phyloP scores from a whole-genome alignment of 148 eudicot species.

The Diospyros lotus region DNA sequence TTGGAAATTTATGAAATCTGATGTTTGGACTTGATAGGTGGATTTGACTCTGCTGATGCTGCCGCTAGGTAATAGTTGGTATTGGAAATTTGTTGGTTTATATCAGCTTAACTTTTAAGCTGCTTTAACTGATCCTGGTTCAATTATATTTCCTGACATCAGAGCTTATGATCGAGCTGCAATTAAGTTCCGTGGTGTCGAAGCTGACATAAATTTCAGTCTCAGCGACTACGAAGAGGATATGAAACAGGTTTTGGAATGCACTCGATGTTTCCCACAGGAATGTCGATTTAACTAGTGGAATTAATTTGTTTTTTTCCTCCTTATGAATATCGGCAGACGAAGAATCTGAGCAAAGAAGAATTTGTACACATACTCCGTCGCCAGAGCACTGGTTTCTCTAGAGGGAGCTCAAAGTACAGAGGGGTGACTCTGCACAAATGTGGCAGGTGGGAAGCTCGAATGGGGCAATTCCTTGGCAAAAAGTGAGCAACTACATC shows the following conservation, averaged over 20 bases:
- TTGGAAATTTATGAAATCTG: neutral
- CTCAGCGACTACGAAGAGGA: slow-evolving; percentile 82
- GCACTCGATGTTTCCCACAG: neutral
- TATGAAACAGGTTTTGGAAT: slow-evolving; percentile 55
- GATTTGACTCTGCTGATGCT: slow-evolving; percentile 72
- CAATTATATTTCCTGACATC: slow-evolving; percentile 13
- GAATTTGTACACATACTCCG: slow-evolving; percentile 93
- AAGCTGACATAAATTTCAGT: slow-evolving; percentile 80
- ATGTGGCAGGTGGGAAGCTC: slow-evolving; percentile 97
- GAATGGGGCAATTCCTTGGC: slow-evolving; percentile 92
- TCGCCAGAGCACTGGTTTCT: slow-evolving; percentile 91
- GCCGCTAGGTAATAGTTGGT: slow-evolving; percentile 33
- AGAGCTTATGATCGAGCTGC: slow-evolving; percentile 98
- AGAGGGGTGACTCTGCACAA: slow-evolving; percentile 91
- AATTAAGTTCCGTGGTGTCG: slow-evolving; percentile 81
- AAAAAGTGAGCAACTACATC: slow-evolving; percentile 56
- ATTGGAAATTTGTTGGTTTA: neutral
- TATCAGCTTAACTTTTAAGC: neutral
- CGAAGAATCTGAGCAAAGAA: slow-evolving; percentile 69
- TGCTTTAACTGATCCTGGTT: slow-evolving; percentile 3
- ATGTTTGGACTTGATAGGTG: slow-evolving; percentile 46
- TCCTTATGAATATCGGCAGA: slow-evolving; percentile 33
- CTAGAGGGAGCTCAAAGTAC: slow-evolving; percentile 88
- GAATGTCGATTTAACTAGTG: neutral
- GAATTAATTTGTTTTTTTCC: neutral